These are phyloP conservation scores for Coprinellus aureogranulatus DNA, from an alignment of 768 basidiomycete species.

Conservation along the genomic window DNA sequence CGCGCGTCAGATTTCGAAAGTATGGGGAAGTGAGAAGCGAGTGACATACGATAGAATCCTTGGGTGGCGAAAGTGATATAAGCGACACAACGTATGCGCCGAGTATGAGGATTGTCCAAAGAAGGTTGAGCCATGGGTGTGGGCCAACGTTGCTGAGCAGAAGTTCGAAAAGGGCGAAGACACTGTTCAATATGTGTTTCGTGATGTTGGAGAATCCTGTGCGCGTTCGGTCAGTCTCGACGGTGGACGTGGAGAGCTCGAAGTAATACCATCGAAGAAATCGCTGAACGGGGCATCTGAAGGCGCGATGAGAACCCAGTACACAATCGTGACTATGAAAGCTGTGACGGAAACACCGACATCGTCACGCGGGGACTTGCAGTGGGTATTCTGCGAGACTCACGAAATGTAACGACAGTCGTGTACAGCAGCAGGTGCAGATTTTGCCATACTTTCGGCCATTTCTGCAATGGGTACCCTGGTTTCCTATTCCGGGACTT, in stretches of 20 bases:
- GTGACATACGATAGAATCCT: conserved; percentile 58
- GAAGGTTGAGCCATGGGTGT: conserved; percentile 51
- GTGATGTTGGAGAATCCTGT: conserved; percentile 61
- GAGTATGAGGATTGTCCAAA: conserved; percentile 46
- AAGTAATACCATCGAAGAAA: conserved; percentile 35
- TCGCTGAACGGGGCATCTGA: conserved; percentile 37
- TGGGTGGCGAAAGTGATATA: conserved; percentile 63
- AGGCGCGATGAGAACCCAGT: conserved; percentile 54
- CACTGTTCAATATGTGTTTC: conserved; percentile 56
- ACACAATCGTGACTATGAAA: conserved; percentile 61
- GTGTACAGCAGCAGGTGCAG: conserved; percentile 54
- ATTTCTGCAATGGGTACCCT: conserved; percentile 56
- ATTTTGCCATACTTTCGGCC: conserved; percentile 55
- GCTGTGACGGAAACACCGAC: conserved; percentile 34
- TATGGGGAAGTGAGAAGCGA: not conserved
- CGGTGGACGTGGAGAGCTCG: too few relatives aligned
- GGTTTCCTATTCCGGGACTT: conserved; percentile 18
- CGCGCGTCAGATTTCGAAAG: not conserved
- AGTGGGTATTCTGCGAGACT: not conserved
- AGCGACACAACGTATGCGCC: conserved; percentile 60
- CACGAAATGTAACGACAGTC: conserved; percentile 46
- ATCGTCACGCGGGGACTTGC: not conserved
- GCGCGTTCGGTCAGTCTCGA: not conserved
- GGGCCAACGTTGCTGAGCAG: conserved; percentile 50
- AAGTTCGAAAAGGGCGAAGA: conserved; percentile 57